Evolutionary conservation across 805 yeast genomes (phyloP), one percentile per base, ranked within the genome.

Genomic region (Candida odintsovae): DNA sequence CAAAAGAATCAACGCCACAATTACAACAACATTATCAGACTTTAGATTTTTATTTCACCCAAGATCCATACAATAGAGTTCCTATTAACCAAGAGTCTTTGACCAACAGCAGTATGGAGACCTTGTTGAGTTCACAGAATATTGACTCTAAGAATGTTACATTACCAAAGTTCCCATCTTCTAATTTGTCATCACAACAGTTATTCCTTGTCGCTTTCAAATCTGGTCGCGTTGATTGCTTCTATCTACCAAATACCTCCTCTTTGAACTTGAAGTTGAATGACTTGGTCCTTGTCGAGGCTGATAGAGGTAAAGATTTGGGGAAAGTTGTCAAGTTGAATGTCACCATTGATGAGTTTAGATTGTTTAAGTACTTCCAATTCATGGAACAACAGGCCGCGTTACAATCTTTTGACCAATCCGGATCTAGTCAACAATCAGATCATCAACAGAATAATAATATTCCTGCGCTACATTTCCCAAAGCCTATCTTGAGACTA

Each of bases 221-320:
- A 62, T 80, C 83, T 25, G 87, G 89, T 9, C 71, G 97, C 38
- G 67, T 83, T 46, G 96, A 89, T 63, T 88, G 87, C 9, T 88
- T 85, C 57, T 80, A 78, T 58, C 65, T 82, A 19, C 80, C 88
- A 22, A 59, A 54, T 13, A 46, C 48, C 18, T 51, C 55, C 12
- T 25, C 50, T 1, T 39, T 58, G 46, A 64, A 63, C 33, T 68
- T 85, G 52, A 75, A 73, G 55, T 69, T 76, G 44, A 75, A 78
- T 49, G 94, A 86, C 62, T 68, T 86, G 59, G 86, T 86, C 9
- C 78, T 86, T 26, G 85, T 86, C 44, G 94, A 86, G 63, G 95
- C 94, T 43, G 95, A 86, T 61, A 72, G 94, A 50, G 95, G 95
- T 23, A 82, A 82, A 56, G 95, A 86, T 63, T 66, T 86, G 54